Evolutionary conservation across 2,329 filamentous ascomycete genomes (phyloP).

Genomic region (Sporothrix sp.): DNA sequence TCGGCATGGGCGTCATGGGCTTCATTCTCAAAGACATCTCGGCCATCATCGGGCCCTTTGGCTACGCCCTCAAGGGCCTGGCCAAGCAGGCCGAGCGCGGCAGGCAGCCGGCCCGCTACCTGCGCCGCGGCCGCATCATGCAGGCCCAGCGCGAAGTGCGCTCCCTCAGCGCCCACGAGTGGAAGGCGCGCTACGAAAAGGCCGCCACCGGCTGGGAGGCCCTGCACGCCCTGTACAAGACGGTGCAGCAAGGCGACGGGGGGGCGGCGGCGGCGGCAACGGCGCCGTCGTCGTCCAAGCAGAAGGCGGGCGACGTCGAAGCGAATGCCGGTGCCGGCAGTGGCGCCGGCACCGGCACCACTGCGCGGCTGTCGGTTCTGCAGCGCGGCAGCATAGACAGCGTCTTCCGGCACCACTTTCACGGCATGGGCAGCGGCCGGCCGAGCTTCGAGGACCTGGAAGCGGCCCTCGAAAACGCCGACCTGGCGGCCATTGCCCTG

Average conservation of each 20-base stretch:
- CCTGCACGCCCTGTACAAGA: slow-evolving; percentile 31
- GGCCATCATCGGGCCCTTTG: slow-evolving; percentile 49
- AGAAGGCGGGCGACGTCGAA: neutral
- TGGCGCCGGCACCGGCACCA: neutral
- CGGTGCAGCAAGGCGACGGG: slow-evolving; percentile 29
- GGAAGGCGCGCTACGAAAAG: slow-evolving; percentile 22
- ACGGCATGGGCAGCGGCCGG: slow-evolving; percentile 25
- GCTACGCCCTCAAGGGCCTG: slow-evolving; percentile 55
- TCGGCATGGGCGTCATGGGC: slow-evolving; percentile 54
- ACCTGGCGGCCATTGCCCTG: slow-evolving; percentile 36
- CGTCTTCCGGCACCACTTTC: slow-evolving; percentile 2
- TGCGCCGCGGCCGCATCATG: slow-evolving; percentile 48
- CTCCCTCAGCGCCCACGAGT: slow-evolving; percentile 26
- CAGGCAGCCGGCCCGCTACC: slow-evolving; percentile 41
- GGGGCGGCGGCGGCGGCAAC: neutral
- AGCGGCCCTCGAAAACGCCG: slow-evolving; percentile 40
- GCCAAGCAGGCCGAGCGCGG: slow-evolving; percentile 48
- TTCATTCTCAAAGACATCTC: slow-evolving; percentile 56
- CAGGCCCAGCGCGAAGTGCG: slow-evolving; percentile 44
- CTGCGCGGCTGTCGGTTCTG: neutral
- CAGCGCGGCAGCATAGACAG: slow-evolving; percentile 8
- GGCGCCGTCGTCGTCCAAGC: slow-evolving; percentile 17
- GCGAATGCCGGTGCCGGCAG: neutral
- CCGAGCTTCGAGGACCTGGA: slow-evolving; percentile 29
- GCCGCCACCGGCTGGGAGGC: slow-evolving; percentile 34